Percentiles rank a stretch among this genome's conserved stretches.
These are phyloP conservation scores for Sclerospora graminicola DNA, from an alignment of 352 stramenopile genomes.

Conservation along the genomic window DNA sequence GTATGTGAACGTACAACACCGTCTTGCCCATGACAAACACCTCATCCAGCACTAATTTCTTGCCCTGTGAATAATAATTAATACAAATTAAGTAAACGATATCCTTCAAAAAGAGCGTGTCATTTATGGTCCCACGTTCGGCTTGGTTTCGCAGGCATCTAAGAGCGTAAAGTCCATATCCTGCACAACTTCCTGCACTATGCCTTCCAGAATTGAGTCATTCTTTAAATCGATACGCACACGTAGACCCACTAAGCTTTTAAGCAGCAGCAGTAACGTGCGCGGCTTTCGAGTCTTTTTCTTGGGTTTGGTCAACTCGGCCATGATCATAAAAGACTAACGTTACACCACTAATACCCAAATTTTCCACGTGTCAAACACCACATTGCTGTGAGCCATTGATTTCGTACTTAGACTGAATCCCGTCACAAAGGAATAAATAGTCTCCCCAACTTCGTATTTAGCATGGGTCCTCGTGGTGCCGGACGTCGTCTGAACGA, in stretches of 20 bases:
- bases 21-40: constrained; percentile 85
- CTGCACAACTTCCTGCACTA: constrained; percentile 74
- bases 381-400: constrained; percentile 15
- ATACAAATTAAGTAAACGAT: neutral
- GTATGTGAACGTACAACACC: constrained; percentile 81
- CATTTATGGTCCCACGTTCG: constrained; percentile 27
- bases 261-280: constrained; percentile 68
- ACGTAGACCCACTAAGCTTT: constrained; percentile 74
- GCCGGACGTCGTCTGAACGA: constrained; percentile 76
- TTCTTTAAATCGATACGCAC: constrained; percentile 82
- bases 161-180: constrained; percentile 84
- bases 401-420: constrained; percentile 27
- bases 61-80: constrained; percentile 26
- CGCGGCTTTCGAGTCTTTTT: constrained; percentile 30
- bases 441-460: neutral
- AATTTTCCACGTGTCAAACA: too few species aligned
- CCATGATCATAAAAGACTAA: too few species aligned
- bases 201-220: constrained; percentile 61
- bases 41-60: constrained; percentile 54
- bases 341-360: too few species aligned
- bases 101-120: neutral
- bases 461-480: constrained; percentile 54
- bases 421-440: neutral
- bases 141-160: constrained; percentile 64
- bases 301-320: neutral